These are phyloP conservation scores for Tarenaya hassleriana DNA, from an alignment of 345 rosid genomes.

Conservation along the genomic window DNA sequence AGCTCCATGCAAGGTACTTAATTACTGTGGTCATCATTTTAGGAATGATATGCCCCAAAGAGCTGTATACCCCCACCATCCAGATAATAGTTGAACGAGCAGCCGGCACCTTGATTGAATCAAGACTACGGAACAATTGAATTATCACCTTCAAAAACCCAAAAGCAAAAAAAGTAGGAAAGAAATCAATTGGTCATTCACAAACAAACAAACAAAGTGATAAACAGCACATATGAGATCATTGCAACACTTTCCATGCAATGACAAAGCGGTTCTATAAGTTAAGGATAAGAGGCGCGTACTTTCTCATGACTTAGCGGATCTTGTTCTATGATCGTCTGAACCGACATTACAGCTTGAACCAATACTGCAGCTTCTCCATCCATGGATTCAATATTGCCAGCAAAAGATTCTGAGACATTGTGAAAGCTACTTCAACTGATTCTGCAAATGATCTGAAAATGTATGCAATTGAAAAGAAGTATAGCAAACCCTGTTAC, in stretches of 20 bases:
- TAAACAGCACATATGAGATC: conserved; percentile 13
- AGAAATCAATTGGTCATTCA: conserved; percentile 9
- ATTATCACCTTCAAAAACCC: conserved; percentile 55
- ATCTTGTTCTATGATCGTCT: conserved; percentile 66
- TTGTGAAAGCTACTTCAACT: conserved; percentile 21
- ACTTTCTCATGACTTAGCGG: conserved; percentile 83
- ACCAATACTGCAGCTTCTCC: conserved; percentile 69
- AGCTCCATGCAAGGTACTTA: conserved; percentile 86
- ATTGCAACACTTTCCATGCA: conserved; percentile 6
- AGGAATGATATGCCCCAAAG: conserved; percentile 67
- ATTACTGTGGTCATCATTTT: conserved; percentile 67
- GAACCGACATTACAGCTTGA: conserved; percentile 72
- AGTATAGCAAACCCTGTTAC: conserved; percentile 54
- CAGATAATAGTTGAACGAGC: conserved; percentile 90
- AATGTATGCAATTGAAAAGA: conserved; percentile 6
- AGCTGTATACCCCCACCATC: conserved; percentile 85
- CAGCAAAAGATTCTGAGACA: conserved; percentile 51
- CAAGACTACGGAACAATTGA: conserved; percentile 73
- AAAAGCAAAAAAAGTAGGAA: conserved; percentile 9
- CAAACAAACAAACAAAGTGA: conserved; percentile 5
- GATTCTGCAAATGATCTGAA: conserved; percentile 5
- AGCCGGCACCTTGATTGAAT: conserved; percentile 75
- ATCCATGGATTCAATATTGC: conserved; percentile 36
- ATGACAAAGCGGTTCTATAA: conserved; percentile 5
- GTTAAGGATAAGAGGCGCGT: conserved; percentile 19